Conservation (phyloP, 257 asterid species). For the Solanum dulcamara region DNA sequence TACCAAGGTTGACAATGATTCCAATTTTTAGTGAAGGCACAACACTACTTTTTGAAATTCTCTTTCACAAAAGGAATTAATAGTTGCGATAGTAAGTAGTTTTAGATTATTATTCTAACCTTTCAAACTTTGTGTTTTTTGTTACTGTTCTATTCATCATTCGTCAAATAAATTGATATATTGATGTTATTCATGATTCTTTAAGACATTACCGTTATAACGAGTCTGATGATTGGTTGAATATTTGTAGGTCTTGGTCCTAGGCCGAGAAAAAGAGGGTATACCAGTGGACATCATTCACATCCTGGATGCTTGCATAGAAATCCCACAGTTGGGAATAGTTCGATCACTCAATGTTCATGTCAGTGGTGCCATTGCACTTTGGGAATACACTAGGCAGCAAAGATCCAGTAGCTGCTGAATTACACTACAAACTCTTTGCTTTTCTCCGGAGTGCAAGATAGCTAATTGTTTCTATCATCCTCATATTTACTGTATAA, state of each 20-base stretch:
- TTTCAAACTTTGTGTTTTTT: neutral
- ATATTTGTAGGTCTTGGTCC: slow-evolving; percentile 48
- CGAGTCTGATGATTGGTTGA: neutral
- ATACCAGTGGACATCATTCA: slow-evolving; percentile 92
- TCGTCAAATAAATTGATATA: neutral
- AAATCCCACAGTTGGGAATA: slow-evolving; percentile 88
- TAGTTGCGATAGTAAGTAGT: neutral
- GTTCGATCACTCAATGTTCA: slow-evolving; percentile 95
- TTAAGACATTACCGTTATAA: neutral
- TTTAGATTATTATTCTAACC: neutral
- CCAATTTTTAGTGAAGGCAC: neutral
- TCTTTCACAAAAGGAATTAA: neutral
- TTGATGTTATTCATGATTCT: neutral
- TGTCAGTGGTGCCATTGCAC: slow-evolving; percentile 95
- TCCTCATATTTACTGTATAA: neutral
- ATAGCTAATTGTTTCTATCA: neutral
- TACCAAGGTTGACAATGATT: neutral
- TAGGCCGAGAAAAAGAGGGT: slow-evolving; percentile 95
- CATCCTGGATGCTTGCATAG: slow-evolving; percentile 80
- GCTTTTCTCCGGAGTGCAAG: neutral
- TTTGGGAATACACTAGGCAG: slow-evolving; percentile 96
- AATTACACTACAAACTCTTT: neutral
- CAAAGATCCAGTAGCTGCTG: slow-evolving; percentile 26
- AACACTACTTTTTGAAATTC: neutral
- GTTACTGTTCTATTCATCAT: neutral